Conservation (phyloP, 495 filamentous ascomycete species). For the Aspergillus hancockii region DNA sequence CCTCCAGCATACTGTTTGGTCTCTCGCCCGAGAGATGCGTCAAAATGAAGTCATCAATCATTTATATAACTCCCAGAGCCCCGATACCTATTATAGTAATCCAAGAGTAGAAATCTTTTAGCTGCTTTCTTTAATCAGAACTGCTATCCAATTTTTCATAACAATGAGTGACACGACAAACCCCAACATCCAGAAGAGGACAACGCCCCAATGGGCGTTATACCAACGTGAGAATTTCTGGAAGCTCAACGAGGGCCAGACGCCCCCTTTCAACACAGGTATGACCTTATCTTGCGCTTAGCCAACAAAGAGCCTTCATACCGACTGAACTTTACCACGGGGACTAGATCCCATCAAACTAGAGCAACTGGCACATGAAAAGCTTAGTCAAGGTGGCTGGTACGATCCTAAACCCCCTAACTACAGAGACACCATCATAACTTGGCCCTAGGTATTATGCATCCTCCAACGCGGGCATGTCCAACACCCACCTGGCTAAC, state of each 20-base stretch:
- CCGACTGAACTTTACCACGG: not conserved
- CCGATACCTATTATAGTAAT: conserved; percentile 8
- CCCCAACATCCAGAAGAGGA: conserved; percentile 55
- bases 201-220: conserved; percentile 60
- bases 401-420: conserved; percentile 1
- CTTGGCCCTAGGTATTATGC: conserved; percentile 52
- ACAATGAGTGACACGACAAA: conserved; percentile 58
- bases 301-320: not conserved
- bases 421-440: not conserved
- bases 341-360: conserved; percentile 56
- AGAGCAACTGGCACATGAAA: conserved; percentile 58
- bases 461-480: conserved; percentile 65
- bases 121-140: too few relatives aligned
- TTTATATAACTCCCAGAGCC: conserved; percentile 12
- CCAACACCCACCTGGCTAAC: conserved; percentile 66
- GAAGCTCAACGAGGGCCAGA: conserved; percentile 56
- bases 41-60: conserved; percentile 36
- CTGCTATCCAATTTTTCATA: not conserved
- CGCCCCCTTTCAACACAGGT: conserved; percentile 58
- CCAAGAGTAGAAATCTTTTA: too few relatives aligned
- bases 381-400: conserved; percentile 47
- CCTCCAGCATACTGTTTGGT: not conserved
- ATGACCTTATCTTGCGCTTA: not conserved
- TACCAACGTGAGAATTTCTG: conserved; percentile 66
- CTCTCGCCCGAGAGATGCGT: conserved; percentile 25